Conservation (phyloP, 495 filamentous ascomycete genomes). For the Lasiosphaeria ovina region DNA sequence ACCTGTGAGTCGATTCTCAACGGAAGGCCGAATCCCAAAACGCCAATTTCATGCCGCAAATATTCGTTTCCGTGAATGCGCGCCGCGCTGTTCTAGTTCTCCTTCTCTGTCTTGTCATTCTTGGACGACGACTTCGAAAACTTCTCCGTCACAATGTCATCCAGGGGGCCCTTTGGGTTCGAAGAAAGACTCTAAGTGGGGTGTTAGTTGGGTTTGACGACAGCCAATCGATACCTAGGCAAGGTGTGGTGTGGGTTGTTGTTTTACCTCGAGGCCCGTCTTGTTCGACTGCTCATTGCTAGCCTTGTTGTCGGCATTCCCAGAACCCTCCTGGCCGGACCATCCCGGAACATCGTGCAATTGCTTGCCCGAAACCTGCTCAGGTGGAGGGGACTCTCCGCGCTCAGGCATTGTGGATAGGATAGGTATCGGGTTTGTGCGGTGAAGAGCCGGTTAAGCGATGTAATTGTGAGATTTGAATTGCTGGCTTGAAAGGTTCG, state of each 20-base stretch:
- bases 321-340: conserved; percentile 29
- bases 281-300: conserved; percentile 50
- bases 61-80: no score
- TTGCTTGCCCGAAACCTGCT: conserved; percentile 65
- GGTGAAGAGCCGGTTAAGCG: background rate
- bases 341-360: conserved; percentile 48
- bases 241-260: background rate
- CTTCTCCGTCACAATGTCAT: conserved; percentile 67
- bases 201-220: conserved; percentile 15
- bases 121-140: conserved; percentile 43
- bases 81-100: no score
- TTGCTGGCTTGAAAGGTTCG: background rate
- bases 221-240: background rate
- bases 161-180: conserved; percentile 71
- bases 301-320: conserved; percentile 51
- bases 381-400: conserved; percentile 81
- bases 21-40: background rate
- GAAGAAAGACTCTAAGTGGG: conserved; percentile 45
- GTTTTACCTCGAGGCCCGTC: conserved; percentile 44
- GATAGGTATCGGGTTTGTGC: background rate
- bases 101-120: background rate
- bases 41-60: background rate
- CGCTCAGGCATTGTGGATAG: conserved; percentile 22
- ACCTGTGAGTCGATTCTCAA: no score
- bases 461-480: background rate